Evolutionary conservation across 2,329 filamentous ascomycete species (phyloP).

Genomic region (Anthostomella pinea): DNA sequence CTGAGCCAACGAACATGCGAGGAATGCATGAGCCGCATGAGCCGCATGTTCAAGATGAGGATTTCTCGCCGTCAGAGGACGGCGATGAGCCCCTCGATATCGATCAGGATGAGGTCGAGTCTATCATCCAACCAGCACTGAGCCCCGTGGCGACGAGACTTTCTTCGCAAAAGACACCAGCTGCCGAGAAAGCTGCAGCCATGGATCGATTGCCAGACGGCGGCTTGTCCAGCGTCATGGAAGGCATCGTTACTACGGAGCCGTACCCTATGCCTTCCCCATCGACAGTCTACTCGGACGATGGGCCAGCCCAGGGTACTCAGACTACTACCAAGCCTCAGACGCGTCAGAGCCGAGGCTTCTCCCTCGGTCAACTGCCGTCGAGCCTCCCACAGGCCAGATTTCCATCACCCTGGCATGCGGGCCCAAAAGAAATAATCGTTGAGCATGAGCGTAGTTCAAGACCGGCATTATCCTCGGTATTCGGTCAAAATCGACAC

Average conservation of each 20-base stretch:
- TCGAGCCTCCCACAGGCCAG: conserved; percentile 17
- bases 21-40: conserved; percentile 20
- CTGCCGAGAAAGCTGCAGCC: conserved; percentile 55
- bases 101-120: conserved; percentile 56
- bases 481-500: conserved; percentile 46
- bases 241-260: conserved; percentile 27
- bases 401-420: conserved; percentile 39
- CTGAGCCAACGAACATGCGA: conserved; percentile 7
- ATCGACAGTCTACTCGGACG: conserved; percentile 4
- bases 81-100: conserved; percentile 40
- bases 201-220: conserved; percentile 42
- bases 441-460: conserved; percentile 29
- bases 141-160: conserved; percentile 55
- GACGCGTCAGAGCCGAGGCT: conserved; percentile 25
- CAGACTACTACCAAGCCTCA: conserved; percentile 8
- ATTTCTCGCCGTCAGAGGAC: conserved; percentile 22
- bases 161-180: conserved; percentile 52
- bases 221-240: conserved; percentile 37
- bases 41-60: conserved; percentile 19
- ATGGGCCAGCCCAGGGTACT: background rate
- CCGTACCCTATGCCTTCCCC: conserved; percentile 9
- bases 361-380: conserved; percentile 28
- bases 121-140: conserved; percentile 57
- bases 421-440: conserved; percentile 39
- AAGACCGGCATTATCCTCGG: conserved; percentile 41